Conservation (phyloP, 768 basidiomycete species). For the Pluteus cervinus region DNA sequence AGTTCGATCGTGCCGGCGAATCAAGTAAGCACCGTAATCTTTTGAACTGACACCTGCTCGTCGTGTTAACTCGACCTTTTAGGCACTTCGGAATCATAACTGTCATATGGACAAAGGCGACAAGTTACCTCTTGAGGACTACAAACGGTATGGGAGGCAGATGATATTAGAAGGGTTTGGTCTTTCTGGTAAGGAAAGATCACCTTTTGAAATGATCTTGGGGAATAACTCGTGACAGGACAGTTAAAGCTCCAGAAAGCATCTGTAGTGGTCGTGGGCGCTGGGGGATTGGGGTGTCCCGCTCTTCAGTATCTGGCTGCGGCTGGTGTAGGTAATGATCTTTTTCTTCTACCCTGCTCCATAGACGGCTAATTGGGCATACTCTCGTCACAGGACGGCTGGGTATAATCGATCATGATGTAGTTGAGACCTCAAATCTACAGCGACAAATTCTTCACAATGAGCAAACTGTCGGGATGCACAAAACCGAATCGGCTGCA, state of each 20-base stretch:
- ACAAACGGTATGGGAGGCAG: constrained; percentile 89
- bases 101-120: too few relatives aligned
- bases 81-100: too few relatives aligned
- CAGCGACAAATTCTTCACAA: constrained; percentile 91
- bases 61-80: too few relatives aligned
- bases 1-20: too few relatives aligned
- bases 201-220: constrained; percentile 1
- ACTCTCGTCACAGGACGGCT: constrained; percentile 55
- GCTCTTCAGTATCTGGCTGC: constrained; percentile 91
- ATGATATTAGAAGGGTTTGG: constrained; percentile 93
- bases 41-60: too few relatives aligned
- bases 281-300: constrained; percentile 95
- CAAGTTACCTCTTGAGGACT: constrained; percentile 71
- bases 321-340: constrained; percentile 75
- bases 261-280: constrained; percentile 84
- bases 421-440: constrained; percentile 83
- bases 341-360: not conserved
- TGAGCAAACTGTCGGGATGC: constrained; percentile 64
- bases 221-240: constrained; percentile 37
- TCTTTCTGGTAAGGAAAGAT: constrained; percentile 52
- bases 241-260: constrained; percentile 77
- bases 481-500: constrained; percentile 81
- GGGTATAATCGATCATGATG: constrained; percentile 85
- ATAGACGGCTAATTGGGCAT: constrained; percentile 1
- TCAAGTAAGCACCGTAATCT: too few relatives aligned